Percentiles rank a stretch among this genome's conserved stretches.
These are phyloP conservation scores for Gentiana dahurica DNA, from an alignment of 257 asterid genomes.

Conservation along the genomic window DNA sequence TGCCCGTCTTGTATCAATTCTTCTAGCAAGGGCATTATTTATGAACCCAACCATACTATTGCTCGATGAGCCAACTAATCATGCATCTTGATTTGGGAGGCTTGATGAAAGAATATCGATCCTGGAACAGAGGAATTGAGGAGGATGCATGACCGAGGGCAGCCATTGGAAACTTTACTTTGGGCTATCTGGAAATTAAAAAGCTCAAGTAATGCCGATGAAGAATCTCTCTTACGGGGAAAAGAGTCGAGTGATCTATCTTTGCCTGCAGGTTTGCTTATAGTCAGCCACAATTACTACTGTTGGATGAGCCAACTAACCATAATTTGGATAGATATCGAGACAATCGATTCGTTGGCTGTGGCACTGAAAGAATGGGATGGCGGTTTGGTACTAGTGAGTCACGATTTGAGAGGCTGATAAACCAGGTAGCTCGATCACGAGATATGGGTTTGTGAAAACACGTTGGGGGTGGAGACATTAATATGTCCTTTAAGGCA, in stretches of 20 bases:
- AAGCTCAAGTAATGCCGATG: conserved; percentile 96
- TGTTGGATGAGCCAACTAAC: conserved; percentile 94
- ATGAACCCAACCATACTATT: conserved; percentile 90
- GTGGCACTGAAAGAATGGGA: conserved; percentile 98
- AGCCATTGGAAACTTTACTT: conserved; percentile 53
- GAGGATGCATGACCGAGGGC: conserved; percentile 45
- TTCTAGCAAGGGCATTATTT: conserved; percentile 90
- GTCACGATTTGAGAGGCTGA: conserved; percentile 91
- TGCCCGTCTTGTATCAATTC: conserved; percentile 22
- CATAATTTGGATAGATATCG: conserved; percentile 63
- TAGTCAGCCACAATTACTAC: conserved; percentile 79
- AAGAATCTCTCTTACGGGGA: conserved; percentile 86
- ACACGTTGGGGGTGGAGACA: conserved; percentile 85
- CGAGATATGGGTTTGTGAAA: conserved; percentile 96
- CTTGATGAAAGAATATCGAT: conserved; percentile 59
- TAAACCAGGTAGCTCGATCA: conserved; percentile 80
- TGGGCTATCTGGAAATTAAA: conserved; percentile 57
- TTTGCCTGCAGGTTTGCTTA: conserved; percentile 83
- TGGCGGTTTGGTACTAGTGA: conserved; percentile 93
- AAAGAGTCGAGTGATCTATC: conserved; percentile 61
- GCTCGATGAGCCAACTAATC: conserved; percentile 98
- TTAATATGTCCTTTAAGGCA: conserved; percentile 71
- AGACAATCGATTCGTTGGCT: conserved; percentile 91
- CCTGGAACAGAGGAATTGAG: conserved; percentile 88
- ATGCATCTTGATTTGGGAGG: conserved; percentile 69